phyloP scores from a whole-genome alignment of 441 rosid genomes.

The Populus hybrid region DNA sequence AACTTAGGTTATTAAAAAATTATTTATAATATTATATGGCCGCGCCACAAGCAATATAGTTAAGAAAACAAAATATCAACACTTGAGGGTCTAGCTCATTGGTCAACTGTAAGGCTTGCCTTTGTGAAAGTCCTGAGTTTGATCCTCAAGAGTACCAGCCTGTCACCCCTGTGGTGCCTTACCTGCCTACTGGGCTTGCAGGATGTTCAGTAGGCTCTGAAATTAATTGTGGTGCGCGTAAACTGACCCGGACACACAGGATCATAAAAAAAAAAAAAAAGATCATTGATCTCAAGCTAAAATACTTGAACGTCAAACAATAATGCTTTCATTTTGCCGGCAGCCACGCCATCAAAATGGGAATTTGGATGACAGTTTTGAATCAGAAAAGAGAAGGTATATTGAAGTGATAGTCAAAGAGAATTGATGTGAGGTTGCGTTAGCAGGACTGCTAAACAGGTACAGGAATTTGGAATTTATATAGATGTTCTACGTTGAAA shows the following conservation, averaged over 20 bases:
- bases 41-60: slow-evolving; percentile 16
- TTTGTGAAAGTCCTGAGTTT: no score
- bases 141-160: no score
- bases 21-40: slow-evolving; percentile 7
- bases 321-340: neutral
- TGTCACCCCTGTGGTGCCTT: no score
- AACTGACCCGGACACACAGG: no score
- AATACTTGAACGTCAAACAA: neutral
- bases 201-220: no score
- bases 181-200: no score
- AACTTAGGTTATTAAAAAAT: no score
- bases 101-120: no score
- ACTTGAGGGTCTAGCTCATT: no score
- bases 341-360: neutral
- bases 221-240: no score
- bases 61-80: slow-evolving; percentile 26
- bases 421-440: neutral
- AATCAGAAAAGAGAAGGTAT: neutral
- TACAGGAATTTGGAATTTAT: neutral
- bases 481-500: no score
- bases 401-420: neutral
- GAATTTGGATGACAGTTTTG: neutral
- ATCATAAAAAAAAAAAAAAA: no score
- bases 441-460: neutral
- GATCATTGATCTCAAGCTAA: neutral